Conservation (phyloP, 1,284 basidiomycete species). For the Ceratobasidium theobromae region DNA sequence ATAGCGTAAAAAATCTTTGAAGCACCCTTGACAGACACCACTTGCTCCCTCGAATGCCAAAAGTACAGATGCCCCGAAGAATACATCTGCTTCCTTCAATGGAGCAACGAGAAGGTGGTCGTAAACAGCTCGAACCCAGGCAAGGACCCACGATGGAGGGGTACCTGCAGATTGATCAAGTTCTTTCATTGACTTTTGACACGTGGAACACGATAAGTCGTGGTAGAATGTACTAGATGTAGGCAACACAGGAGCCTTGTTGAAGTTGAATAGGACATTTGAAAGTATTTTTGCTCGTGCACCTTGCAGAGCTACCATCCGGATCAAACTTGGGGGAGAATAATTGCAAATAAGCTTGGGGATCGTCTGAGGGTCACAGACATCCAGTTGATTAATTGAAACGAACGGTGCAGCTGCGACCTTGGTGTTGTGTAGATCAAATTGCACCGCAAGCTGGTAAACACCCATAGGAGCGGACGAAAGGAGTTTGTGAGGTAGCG, state of each 20-base stretch:
- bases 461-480: constrained; percentile 1
- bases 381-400: neutral
- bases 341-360: neutral
- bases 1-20: neutral
- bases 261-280: constrained; percentile 3
- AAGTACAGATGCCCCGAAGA: neutral
- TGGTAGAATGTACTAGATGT: neutral
- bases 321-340: neutral
- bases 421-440: neutral
- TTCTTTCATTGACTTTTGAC: neutral
- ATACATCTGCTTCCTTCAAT: neutral
- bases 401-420: neutral
- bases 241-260: neutral
- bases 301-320: neutral
- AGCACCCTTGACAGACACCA: neutral
- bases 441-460: neutral
- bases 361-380: neutral
- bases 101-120: neutral
- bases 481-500: neutral
- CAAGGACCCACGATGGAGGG: neutral
- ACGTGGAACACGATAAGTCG: neutral
- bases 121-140: neutral
- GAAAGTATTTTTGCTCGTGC: constrained; percentile 5
- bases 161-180: neutral
- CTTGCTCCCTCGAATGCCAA: neutral